phyloP scores from a whole-genome alignment of 179 eudicot species.

The Pouteria campechiana region DNA sequence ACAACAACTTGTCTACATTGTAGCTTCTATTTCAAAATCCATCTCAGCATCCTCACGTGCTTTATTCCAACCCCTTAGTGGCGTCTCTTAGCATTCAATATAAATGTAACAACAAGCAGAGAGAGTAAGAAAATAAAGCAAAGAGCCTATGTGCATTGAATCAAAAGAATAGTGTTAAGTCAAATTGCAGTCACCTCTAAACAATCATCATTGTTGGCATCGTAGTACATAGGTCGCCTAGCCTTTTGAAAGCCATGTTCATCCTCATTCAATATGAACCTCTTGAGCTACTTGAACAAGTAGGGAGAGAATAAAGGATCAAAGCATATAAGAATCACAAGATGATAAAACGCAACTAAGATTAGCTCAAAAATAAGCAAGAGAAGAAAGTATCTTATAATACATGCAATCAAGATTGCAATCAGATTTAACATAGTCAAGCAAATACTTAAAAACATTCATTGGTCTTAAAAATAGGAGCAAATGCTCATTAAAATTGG shows the following conservation, averaged over 20 bases:
- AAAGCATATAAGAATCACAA: too few relatives aligned
- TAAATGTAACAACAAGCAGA: too few relatives aligned
- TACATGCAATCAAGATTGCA: too few relatives aligned
- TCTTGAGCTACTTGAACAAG: conserved; percentile 39
- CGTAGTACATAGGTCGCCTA: conserved; percentile 52
- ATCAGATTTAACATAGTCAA: too few relatives aligned
- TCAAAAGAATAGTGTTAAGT: conserved; percentile 2
- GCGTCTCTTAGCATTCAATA: conserved; percentile 11
- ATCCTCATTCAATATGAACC: conserved; percentile 67
- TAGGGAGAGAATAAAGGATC: neutral
- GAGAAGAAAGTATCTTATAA: too few relatives aligned
- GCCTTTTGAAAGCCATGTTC: conserved; percentile 74
- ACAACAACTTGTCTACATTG: too few relatives aligned
- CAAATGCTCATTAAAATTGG: too few relatives aligned
- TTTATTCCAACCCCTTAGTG: conserved; percentile 61
- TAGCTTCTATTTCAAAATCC: conserved; percentile 61
- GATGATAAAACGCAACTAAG: too few relatives aligned
- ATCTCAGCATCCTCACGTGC: conserved; percentile 45
- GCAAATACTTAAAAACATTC: too few relatives aligned
- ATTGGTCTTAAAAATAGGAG: too few relatives aligned
- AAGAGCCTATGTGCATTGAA: conserved; percentile 1
- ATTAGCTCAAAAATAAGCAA: neutral
- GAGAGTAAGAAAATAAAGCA: neutral
- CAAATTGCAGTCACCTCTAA: conserved; percentile 39
- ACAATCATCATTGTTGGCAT: conserved; percentile 72